Percentiles rank a stretch among this genome's conserved stretches.
phyloP scores from a whole-genome alignment of 2,329 filamentous ascomycete genomes.

The Xylaria sp. region DNA sequence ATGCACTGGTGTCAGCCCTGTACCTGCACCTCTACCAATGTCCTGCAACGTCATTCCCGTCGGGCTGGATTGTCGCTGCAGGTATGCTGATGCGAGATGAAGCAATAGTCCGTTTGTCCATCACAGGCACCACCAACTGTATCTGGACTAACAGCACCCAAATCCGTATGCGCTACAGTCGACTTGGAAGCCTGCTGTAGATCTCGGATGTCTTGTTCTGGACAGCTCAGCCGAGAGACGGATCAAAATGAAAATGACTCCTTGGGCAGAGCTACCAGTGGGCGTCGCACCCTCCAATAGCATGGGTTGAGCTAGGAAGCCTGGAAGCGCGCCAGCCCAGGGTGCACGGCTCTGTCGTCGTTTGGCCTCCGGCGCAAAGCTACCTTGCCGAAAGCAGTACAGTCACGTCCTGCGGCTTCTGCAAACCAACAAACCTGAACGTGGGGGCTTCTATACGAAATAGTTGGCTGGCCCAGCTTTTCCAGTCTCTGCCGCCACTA shows the following conservation, averaged over 20 bases:
- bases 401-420: constrained; percentile 7
- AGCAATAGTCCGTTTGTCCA: constrained; percentile 6
- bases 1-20: constrained; percentile 31
- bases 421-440: constrained; percentile 23
- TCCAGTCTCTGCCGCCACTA: constrained; percentile 5
- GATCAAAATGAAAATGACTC: background rate
- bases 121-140: background rate
- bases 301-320: background rate
- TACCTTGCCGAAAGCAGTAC: constrained; percentile 24
- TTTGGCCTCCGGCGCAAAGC: constrained; percentile 5
- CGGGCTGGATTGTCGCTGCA: constrained; percentile 31
- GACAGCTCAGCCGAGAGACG: constrained; percentile 14
- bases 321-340: constrained; percentile 1
- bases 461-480: constrained; percentile 19
- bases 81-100: constrained; percentile 27
- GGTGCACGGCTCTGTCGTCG: background rate
- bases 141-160: background rate
- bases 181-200: background rate
- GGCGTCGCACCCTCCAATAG: constrained; percentile 5
- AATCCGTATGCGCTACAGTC: background rate
- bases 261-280: constrained; percentile 8
- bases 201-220: constrained; percentile 21
- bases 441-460: constrained; percentile 24
- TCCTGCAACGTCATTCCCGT: constrained; percentile 34
- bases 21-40: constrained; percentile 35